These are phyloP conservation scores for Apiospora koreana DNA, from an alignment of 2,329 filamentous ascomycete species.

Conservation along the genomic window DNA sequence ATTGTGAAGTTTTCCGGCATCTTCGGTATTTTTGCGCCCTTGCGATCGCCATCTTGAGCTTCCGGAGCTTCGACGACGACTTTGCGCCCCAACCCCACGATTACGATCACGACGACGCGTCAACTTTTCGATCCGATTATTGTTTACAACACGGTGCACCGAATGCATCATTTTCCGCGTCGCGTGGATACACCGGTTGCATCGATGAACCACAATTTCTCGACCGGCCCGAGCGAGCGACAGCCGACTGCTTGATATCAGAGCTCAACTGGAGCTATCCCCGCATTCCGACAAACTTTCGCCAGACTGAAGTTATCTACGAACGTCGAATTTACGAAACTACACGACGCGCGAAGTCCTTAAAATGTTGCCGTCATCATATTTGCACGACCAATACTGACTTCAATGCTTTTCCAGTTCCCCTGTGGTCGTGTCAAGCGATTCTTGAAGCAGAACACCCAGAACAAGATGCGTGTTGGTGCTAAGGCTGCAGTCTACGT, in stretches of 20 bases:
- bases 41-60: background rate
- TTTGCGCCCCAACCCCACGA: background rate
- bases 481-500: constrained; percentile 98
- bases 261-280: constrained; percentile 1
- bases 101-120: background rate
- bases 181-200: background rate
- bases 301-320: background rate
- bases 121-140: background rate
- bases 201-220: background rate
- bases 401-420: constrained; percentile 61
- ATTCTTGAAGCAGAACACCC: constrained; percentile 98
- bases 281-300: background rate
- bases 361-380: background rate
- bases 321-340: background rate
- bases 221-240: background rate
- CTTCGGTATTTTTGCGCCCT: background rate
- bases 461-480: constrained; percentile 99
- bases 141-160: background rate
- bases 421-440: constrained; percentile 99
- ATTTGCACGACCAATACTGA: background rate
- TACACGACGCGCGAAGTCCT: background rate
- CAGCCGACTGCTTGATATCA: background rate
- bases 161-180: background rate
- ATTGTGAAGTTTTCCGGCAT: constrained; percentile 14
- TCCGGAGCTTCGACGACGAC: background rate